These are phyloP conservation scores for Talaromyces pinophilus DNA, from an alignment of 2,329 filamentous ascomycete genomes.

Conservation along the genomic window DNA sequence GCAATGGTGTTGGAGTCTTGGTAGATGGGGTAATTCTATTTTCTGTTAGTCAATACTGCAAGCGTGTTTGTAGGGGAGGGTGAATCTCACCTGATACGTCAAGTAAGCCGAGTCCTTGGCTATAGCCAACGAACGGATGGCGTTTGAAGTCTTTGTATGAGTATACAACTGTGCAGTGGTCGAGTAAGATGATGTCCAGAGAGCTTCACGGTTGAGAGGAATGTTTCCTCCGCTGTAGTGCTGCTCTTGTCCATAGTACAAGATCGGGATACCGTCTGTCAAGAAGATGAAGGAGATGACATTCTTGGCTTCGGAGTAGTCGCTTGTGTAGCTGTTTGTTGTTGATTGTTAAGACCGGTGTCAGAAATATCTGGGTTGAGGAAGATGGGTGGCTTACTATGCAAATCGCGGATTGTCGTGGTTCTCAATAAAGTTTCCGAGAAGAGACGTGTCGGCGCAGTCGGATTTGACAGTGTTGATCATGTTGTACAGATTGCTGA, in stretches of 20 bases:
- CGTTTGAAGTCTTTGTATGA: conserved; percentile 52
- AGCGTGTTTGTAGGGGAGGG: neutral
- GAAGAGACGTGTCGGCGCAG: conserved; percentile 49
- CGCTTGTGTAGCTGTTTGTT: conserved; percentile 31
- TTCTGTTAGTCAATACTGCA: neutral
- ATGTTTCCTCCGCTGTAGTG: conserved; percentile 55
- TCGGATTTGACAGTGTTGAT: conserved; percentile 36
- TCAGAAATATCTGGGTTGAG: neutral
- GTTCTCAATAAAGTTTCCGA: conserved; percentile 62
- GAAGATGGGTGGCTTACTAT: conserved; percentile 23
- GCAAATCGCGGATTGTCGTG: conserved; percentile 63
- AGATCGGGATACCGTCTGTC: conserved; percentile 61
- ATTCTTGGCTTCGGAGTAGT: conserved; percentile 58
- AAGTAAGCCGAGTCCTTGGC: conserved; percentile 42
- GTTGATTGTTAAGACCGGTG: neutral
- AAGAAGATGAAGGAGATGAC: conserved; percentile 63
- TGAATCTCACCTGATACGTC: conserved; percentile 36
- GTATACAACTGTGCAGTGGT: conserved; percentile 52
- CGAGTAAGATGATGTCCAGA: conserved; percentile 58
- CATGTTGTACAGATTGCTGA: conserved; percentile 39
- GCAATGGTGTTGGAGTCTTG: conserved; percentile 47
- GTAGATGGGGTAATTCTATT: conserved; percentile 46
- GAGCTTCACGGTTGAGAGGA: conserved; percentile 57
- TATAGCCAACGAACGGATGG: conserved; percentile 52
- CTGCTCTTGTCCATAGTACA: conserved; percentile 69